Evolutionary conservation across 2,329 filamentous ascomycete species (phyloP).

Genomic region (Thielaviopsis musarum): DNA sequence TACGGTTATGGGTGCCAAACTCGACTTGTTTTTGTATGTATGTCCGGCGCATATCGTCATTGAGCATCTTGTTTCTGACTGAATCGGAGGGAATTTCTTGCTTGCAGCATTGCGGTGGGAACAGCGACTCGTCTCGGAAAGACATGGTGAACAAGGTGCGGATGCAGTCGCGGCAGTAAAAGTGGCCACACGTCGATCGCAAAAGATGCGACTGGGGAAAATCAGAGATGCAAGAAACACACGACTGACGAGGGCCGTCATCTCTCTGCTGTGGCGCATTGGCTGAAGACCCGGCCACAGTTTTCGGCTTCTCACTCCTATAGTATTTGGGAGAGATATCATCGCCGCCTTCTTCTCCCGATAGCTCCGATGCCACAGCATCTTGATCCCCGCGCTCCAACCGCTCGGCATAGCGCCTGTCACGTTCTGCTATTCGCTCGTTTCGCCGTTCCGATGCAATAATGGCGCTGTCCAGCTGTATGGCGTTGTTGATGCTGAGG

Average conservation of each 20-base stretch:
- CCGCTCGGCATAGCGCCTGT: not conserved
- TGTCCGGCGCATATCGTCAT: conserved; percentile 17
- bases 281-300: not conserved
- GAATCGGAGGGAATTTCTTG: conserved; percentile 23
- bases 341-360: not conserved
- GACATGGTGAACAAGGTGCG: conserved; percentile 25
- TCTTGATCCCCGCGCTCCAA: not conserved
- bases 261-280: not conserved
- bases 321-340: not conserved
- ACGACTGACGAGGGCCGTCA: not conserved
- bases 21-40: conserved; percentile 32
- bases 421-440: not conserved
- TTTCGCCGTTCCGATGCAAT: not conserved
- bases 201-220: not conserved
- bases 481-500: not conserved
- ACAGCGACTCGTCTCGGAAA: conserved; percentile 32
- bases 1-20: conserved; percentile 27
- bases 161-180: conserved; percentile 36
- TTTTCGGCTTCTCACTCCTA: not conserved
- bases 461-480: not conserved
- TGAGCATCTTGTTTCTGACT: conserved; percentile 21
- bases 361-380: not conserved
- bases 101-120: conserved; percentile 37
- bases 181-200: conserved; percentile 23
- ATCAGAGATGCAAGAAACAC: not conserved